Evolutionary conservation across 768 basidiomycete genomes (phyloP), one percentile per base, ranked within the genome.

Genomic region (Pulveroboletus ravenelii): DNA sequence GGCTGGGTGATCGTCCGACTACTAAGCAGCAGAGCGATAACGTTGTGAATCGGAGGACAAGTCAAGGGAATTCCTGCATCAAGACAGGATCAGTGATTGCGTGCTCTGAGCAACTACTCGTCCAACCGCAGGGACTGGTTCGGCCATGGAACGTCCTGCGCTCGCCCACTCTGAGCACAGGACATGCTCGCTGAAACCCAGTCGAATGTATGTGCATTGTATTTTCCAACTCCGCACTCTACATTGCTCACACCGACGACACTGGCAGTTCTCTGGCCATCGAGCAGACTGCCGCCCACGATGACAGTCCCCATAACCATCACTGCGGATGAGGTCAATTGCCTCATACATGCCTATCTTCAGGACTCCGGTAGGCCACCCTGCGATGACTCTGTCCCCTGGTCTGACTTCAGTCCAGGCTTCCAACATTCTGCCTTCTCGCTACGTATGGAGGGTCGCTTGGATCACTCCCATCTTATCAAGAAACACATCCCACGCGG

Each of bases 241-340:
- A 7, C 8, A 6, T 9, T 10, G 30, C 23, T 36, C 34, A 32
- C 34, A 32, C 31, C 13, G 31, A 32, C 31, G 20, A 46, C 44
- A 36, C 12, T 29, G 23, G 38, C 48, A 23, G 20, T 4, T 23
- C 20, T 8, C 34, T 6, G 14, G 14, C 25, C 18, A 23, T 20
- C 23, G 20, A 47, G 25, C 38, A 20, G 36, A 25, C 35, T 15
- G 31, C 52, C 30, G 51, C 50, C 31, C 37, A 50, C 37, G 10
- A 73, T 75, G 62, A 65, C 68, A 38, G 69, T 75, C 48, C 76
- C 78, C 44, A 77, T 86, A 42, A 75, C 77, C 30, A 85, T 90
- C 55, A 80, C 83, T 36, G 85, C 89, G 34, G 89, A 91, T 57
- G 87, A 92, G 64, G 76, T 93, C 53, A 93, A 93, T 64, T 88